A percentile compares a stretch with the other conserved stretches of the same genome.
Evolutionary conservation across 257 asterid genomes (phyloP).

Genomic region (Fraxinus quadrangulata): DNA sequence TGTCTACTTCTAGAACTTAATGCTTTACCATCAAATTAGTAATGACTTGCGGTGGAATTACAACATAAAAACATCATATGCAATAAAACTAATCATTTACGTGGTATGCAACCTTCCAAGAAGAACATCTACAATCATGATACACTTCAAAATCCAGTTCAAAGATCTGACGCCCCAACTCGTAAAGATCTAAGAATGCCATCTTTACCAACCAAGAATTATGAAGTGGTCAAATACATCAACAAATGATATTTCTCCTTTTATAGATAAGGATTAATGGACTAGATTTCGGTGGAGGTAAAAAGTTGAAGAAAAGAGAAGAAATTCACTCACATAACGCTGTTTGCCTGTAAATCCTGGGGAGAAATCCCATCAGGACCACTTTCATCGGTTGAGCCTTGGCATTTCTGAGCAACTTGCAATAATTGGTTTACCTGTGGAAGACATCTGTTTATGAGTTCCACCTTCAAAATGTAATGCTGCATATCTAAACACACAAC

Average conservation of each 20-base stretch:
- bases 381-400: slow-evolving; percentile 75
- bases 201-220: background rate
- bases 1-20: background rate
- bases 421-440: slow-evolving; percentile 85
- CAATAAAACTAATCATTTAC: background rate
- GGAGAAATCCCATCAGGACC: slow-evolving; percentile 86
- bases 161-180: background rate
- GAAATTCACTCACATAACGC: slow-evolving; percentile 68
- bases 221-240: background rate
- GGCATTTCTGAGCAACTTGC: slow-evolving; percentile 97
- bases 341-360: slow-evolving; percentile 84
- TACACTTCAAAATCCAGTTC: background rate
- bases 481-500: slow-evolving; percentile 5
- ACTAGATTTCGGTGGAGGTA: background rate
- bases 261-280: background rate
- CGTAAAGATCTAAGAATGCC: background rate
- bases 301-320: background rate
- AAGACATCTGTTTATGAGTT: slow-evolving; percentile 23
- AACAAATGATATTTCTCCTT: background rate
- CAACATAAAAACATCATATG: background rate
- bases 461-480: slow-evolving; percentile 1
- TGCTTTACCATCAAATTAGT: background rate
- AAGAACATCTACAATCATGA: background rate
- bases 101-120: background rate
- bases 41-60: background rate